Base-by-base conservation (phyloP, 2,329 filamentous ascomycete genomes). In the Colletotrichum zoysiae region DNA sequence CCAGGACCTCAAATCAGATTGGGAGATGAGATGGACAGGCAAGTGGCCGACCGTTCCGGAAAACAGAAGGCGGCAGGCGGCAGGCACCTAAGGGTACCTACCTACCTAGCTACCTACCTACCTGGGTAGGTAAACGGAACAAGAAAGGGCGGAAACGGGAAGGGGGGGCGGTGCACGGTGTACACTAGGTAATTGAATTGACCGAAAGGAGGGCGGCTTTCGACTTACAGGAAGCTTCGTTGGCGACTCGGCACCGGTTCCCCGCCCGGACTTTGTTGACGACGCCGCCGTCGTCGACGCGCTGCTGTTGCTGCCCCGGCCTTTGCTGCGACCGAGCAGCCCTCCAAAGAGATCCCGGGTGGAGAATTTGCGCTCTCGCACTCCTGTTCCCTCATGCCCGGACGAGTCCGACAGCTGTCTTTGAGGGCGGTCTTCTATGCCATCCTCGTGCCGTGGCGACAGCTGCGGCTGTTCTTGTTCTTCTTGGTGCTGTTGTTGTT, bases 331-430 rank as follows among this genome's bases (percentile, higher is more conserved):
- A 70, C 75, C 78, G 56, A 81, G 67, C 57, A 81, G 73, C 42
- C 72, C 77, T 16, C 77, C 77, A 66, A 81, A 76, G 74, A 78
- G 79, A 48, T 78, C 76, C 66, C 79, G 79, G 73, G 78, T 80
- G 46, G 78, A 79, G 23, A 75, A 75, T 67, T 74, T 77, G 51
- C 74, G 74, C 71, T 78, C 72, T 66, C 65, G 59, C 51, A 69
- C 67, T 51, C 51, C 67, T 9, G 59, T 38, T 14, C 46, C 40
- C 66, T 65, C 61, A 33, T 55, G 9, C 42, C 46, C 60, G 44
- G 61, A 48, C 67, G 58, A 42, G 38, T 60, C 38, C 48, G 51
- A 30, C 30, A 35, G 65, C 16, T 42, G 56, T 30, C 16, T n/a
- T 26, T 26, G n/a, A 42, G 56, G 14, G 4, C 44, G 20, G 51